phyloP scores from a whole-genome alignment of 352 stramenopile species.

The Phytophthora idaei region DNA sequence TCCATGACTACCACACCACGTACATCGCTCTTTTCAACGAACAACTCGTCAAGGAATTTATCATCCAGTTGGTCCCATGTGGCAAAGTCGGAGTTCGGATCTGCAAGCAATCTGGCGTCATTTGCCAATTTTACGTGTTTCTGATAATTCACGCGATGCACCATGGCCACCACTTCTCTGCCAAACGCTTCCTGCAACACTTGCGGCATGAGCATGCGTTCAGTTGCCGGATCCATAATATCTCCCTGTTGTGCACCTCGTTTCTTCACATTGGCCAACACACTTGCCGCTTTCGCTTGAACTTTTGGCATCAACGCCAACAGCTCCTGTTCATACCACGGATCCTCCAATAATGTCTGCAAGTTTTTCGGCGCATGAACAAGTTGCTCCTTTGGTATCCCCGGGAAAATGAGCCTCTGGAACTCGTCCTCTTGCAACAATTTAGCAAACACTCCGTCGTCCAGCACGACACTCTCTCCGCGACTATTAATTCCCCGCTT shows the following conservation, averaged over 20 bases:
- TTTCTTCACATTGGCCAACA: slow-evolving; percentile 84
- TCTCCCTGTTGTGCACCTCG: slow-evolving; percentile 73
- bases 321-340: slow-evolving; percentile 83
- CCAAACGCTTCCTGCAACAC: slow-evolving; percentile 87
- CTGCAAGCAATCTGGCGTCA: slow-evolving; percentile 61
- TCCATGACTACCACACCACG: slow-evolving; percentile 63
- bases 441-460: slow-evolving; percentile 82
- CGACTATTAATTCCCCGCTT: slow-evolving; percentile 53
- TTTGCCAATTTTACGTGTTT: slow-evolving; percentile 82
- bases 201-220: slow-evolving; percentile 70
- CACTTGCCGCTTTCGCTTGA: slow-evolving; percentile 71
- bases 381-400: slow-evolving; percentile 73
- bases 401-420: slow-evolving; percentile 79
- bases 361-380: slow-evolving; percentile 72
- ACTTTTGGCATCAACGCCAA: slow-evolving; percentile 84
- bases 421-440: slow-evolving; percentile 76
- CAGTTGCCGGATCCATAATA: slow-evolving; percentile 76
- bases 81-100: slow-evolving; percentile 59
- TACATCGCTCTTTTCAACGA: slow-evolving; percentile 9
- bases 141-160: slow-evolving; percentile 83
- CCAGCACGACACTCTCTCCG: slow-evolving; percentile 66
- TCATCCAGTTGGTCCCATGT: slow-evolving; percentile 69
- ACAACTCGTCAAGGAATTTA: slow-evolving; percentile 52
- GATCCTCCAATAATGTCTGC: slow-evolving; percentile 72
- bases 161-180: slow-evolving; percentile 81